Conservation (phyloP, 2,329 filamentous ascomycete species). For the Endoconidiophora polonica region DNA sequence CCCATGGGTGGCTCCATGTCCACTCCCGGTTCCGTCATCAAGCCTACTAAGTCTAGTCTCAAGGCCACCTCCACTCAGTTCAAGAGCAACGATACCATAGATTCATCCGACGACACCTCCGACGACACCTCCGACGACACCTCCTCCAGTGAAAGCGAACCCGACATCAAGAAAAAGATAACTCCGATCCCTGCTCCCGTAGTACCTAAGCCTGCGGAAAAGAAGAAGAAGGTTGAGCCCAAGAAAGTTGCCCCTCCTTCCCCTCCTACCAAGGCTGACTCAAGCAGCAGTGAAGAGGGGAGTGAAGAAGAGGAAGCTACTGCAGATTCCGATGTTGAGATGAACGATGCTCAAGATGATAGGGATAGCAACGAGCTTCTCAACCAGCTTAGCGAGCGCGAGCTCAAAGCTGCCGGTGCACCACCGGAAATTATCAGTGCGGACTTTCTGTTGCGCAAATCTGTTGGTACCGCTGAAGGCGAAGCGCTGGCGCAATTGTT, state of each 20-base stretch:
- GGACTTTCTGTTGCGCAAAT: constrained; percentile 37
- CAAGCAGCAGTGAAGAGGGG: constrained; percentile 4
- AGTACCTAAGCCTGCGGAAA: constrained; percentile 10
- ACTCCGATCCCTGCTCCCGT: constrained; percentile 7
- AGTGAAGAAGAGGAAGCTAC: constrained; percentile 8
- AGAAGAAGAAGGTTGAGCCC: constrained; percentile 13
- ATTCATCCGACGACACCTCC: constrained; percentile 5
- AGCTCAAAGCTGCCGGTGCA: constrained; percentile 13
- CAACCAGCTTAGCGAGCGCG: constrained; percentile 19
- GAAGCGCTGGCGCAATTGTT: constrained; percentile 38
- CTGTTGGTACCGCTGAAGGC: constrained; percentile 22
- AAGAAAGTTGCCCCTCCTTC: constrained; percentile 12
- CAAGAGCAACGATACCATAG: constrained; percentile 6
- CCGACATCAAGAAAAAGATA: background rate
- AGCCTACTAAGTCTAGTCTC: constrained; percentile 5
- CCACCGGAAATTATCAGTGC: constrained; percentile 28
- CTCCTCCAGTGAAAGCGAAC: constrained; percentile 12
- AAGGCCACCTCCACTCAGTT: background rate
- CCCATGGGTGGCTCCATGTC: constrained; percentile 1
- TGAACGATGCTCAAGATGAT: constrained; percentile 16
- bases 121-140: constrained; percentile 15
- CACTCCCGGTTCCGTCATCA: background rate
- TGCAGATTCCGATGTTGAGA: constrained; percentile 15
- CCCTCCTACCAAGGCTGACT: constrained; percentile 14
- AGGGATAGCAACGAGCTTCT: too few species aligned